These are phyloP conservation scores for Rhizophagus sp. DNA, from an alignment of 192 early-diverging fungal genomes.

Conservation along the genomic window DNA sequence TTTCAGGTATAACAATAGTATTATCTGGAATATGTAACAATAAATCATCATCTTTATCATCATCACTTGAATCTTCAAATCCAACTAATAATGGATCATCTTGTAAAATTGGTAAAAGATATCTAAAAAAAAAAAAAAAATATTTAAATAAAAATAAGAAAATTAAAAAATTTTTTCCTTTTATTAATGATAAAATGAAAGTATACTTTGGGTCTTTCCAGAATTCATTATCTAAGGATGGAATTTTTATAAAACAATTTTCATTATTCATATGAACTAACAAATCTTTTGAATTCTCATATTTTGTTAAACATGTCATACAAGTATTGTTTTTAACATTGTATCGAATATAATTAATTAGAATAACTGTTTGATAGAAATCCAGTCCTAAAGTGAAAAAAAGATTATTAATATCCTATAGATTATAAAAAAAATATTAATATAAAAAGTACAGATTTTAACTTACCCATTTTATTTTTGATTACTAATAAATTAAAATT, in stretches of 20 bases:
- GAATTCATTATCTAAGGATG: conserved; percentile 52
- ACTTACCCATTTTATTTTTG: conserved; percentile 38
- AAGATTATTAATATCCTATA: neutral
- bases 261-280: conserved; percentile 63
- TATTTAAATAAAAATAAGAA: neutral
- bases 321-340: conserved; percentile 64
- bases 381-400: conserved; percentile 51
- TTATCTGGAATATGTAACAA: conserved; percentile 1
- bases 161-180: neutral
- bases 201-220: conserved; percentile 75
- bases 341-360: conserved; percentile 87
- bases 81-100: conserved; percentile 85
- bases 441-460: neutral
- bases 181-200: neutral
- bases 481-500: conserved; percentile 74
- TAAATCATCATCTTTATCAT: conserved; percentile 35
- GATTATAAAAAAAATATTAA: neutral
- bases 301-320: conserved; percentile 63
- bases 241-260: conserved; percentile 54
- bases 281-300: conserved; percentile 51
- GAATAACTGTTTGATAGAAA: conserved; percentile 80
- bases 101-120: conserved; percentile 79
- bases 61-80: conserved; percentile 60
- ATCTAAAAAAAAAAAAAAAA: conserved; percentile 30
- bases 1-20: neutral